phyloP scores from a whole-genome alignment of 495 filamentous ascomycete genomes.

The Penicillium arizonense region DNA sequence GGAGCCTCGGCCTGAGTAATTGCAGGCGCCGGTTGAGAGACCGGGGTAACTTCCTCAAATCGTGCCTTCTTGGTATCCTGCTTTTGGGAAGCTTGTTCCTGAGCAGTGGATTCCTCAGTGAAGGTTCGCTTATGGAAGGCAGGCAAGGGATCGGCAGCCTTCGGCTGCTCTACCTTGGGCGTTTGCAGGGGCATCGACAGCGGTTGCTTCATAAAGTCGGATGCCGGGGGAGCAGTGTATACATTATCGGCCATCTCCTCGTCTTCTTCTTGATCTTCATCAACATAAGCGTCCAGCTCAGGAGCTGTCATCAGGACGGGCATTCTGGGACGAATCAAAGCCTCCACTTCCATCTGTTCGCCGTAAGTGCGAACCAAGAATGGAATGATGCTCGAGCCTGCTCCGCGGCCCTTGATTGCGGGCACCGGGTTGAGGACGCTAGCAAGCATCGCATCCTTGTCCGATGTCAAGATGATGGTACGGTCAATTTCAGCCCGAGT shows the following conservation, averaged over 20 bases:
- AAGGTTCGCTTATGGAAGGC: conserved; percentile 35
- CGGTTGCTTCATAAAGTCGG: conserved; percentile 30
- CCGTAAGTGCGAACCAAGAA: conserved; percentile 64
- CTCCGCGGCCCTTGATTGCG: conserved; percentile 52
- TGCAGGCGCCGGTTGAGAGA: conserved; percentile 10
- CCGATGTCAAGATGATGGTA: conserved; percentile 66
- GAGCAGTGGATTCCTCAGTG: conserved; percentile 22
- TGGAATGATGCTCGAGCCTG: conserved; percentile 70
- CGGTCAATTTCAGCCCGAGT: conserved; percentile 72
- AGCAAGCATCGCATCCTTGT: conserved; percentile 69
- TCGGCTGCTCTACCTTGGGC: conserved; percentile 12
- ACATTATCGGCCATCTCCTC: conserved; percentile 27
- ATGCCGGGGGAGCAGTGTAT: conserved; percentile 11
- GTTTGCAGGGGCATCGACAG: conserved; percentile 10
- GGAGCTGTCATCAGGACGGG: conserved; percentile 45
- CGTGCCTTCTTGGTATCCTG: conserved; percentile 33
- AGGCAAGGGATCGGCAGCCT: conserved; percentile 10
- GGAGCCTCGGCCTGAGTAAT: conserved; percentile 11
- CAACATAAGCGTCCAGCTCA: conserved; percentile 25
- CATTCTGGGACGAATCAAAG: conserved; percentile 67
- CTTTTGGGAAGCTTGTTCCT: conserved; percentile 6
- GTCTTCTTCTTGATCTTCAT: conserved; percentile 43
- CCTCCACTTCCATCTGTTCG: conserved; percentile 63
- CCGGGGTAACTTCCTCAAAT: conserved; percentile 20
- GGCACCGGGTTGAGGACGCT: conserved; percentile 74